These are phyloP conservation scores for Ophiocordyceps camponoti-floridani DNA, from an alignment of 2,329 filamentous ascomycete genomes.

Conservation along the genomic window DNA sequence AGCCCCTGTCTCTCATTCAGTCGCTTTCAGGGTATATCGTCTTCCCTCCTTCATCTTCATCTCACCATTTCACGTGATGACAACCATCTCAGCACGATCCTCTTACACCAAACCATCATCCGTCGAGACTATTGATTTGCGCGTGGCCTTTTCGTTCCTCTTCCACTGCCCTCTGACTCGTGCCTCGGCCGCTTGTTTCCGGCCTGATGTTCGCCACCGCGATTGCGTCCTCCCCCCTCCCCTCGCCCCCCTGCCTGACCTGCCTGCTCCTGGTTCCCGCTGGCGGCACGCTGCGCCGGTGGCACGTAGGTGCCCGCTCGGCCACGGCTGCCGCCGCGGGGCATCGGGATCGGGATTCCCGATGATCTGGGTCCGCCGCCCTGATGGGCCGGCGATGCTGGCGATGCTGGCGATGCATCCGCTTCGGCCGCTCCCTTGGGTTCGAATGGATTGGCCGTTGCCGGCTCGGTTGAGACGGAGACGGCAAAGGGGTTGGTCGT, in stretches of 20 bases:
- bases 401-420: slow-evolving; percentile 7
- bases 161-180: slow-evolving; percentile 23
- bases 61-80: background rate
- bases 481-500: slow-evolving; percentile 15
- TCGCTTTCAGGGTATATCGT: background rate
- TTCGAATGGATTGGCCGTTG: slow-evolving; percentile 9
- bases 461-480: slow-evolving; percentile 7
- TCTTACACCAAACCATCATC: background rate
- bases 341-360: slow-evolving; percentile 23
- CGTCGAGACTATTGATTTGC: slow-evolving; percentile 16
- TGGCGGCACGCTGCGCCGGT: slow-evolving; percentile 17
- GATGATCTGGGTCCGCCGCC: slow-evolving; percentile 12
- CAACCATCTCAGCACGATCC: background rate
- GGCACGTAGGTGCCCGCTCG: slow-evolving; percentile 19
- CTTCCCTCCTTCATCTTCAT: background rate
- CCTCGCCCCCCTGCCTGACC: slow-evolving; percentile 12
- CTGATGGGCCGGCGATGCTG: slow-evolving; percentile 4
- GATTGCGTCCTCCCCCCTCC: slow-evolving; percentile 21
- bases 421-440: slow-evolving; percentile 2
- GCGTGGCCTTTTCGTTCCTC: slow-evolving; percentile 22
- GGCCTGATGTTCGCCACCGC: slow-evolving; percentile 34
- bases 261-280: slow-evolving; percentile 17
- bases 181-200: slow-evolving; percentile 39
- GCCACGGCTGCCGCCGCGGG: slow-evolving; percentile 21
- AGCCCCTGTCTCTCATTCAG: background rate